phyloP scores from a whole-genome alignment of 129 eudicot species.

The Chrysanthemum seticuspe region DNA sequence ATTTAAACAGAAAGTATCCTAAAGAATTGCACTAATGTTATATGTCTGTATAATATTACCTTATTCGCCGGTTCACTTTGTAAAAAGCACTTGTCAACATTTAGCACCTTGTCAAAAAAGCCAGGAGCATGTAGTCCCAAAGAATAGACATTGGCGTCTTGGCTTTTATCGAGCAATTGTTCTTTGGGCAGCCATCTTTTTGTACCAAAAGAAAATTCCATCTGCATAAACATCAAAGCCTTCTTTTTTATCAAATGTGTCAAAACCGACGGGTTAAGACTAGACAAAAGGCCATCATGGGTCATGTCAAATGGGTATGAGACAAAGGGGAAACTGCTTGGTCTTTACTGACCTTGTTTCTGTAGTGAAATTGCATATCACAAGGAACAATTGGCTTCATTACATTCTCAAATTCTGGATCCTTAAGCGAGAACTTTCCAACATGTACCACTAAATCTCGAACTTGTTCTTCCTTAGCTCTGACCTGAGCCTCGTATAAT shows the following conservation, averaged over 20 bases:
- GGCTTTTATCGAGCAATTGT: slow-evolving; percentile 41
- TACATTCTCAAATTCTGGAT: slow-evolving; percentile 42
- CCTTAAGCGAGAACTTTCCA: slow-evolving; percentile 69
- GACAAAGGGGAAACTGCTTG: slow-evolving; percentile 1
- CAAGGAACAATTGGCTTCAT: slow-evolving; percentile 95
- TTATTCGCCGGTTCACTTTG: slow-evolving; percentile 90
- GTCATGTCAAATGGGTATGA: too few species aligned
- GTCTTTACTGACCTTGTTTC: slow-evolving; percentile 75
- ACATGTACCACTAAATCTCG: slow-evolving; percentile 75
- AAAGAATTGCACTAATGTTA: not conserved
- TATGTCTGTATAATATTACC: slow-evolving; percentile 41
- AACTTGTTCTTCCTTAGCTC: slow-evolving; percentile 87
- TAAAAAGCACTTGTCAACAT: slow-evolving; percentile 77
- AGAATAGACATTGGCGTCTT: slow-evolving; percentile 48
- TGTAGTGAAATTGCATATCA: slow-evolving; percentile 81
- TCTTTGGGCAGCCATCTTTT: slow-evolving; percentile 79
- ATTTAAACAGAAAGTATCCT: slow-evolving; percentile 33
- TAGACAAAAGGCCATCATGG: too few species aligned
- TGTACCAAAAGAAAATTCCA: slow-evolving; percentile 89
- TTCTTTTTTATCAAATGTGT: slow-evolving; percentile 1
- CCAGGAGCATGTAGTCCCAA: slow-evolving; percentile 99
- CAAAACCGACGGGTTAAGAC: too few species aligned
- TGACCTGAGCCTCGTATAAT: slow-evolving; percentile 83
- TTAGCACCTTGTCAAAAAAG: slow-evolving; percentile 82
- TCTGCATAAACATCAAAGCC: slow-evolving; percentile 42